Percentiles rank a stretch among this genome's conserved stretches.
Conservation (phyloP, 2,329 filamentous ascomycete genomes). For the Stemphylium lycopersici region DNA sequence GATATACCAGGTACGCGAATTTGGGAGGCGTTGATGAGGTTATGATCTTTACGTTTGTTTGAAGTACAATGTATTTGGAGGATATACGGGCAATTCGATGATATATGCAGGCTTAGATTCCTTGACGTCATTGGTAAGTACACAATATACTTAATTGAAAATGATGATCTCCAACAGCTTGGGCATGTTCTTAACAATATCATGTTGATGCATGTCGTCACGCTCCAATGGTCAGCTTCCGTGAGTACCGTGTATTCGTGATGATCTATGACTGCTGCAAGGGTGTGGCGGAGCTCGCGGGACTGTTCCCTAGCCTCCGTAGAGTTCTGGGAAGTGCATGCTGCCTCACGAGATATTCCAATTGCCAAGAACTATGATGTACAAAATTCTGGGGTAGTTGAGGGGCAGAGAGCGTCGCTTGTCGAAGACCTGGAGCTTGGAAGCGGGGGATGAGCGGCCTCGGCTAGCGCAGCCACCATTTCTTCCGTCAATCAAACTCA, state of each 20-base stretch:
- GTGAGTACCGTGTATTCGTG: not conserved
- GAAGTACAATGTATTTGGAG: not conserved
- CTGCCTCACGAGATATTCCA: not conserved
- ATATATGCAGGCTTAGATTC: not conserved
- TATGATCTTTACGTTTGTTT: not conserved
- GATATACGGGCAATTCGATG: not conserved
- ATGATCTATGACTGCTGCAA: not conserved
- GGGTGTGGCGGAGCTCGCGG: not conserved
- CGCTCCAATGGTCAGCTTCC: not conserved
- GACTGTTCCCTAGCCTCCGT: constrained; percentile 14
- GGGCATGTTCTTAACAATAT: too few relatives aligned
- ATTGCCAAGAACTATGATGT: not conserved
- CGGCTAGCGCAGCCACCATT: constrained; percentile 29
- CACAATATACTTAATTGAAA: not conserved
- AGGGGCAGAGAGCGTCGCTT: constrained; percentile 1
- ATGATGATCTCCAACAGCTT: too few relatives aligned
- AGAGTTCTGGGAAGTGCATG: not conserved
- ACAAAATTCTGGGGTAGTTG: not conserved
- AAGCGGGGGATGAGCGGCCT: constrained; percentile 11
- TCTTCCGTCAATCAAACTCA: constrained; percentile 37
- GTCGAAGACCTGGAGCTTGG: constrained; percentile 24
- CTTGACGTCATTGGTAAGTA: not conserved
- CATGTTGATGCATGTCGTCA: too few relatives aligned
- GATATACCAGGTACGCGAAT: constrained; percentile 10
- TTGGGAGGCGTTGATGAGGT: not conserved